Evolutionary conservation across 2,329 filamentous ascomycete species (phyloP).

Genomic region (Zymoseptoria pseudotritici): DNA sequence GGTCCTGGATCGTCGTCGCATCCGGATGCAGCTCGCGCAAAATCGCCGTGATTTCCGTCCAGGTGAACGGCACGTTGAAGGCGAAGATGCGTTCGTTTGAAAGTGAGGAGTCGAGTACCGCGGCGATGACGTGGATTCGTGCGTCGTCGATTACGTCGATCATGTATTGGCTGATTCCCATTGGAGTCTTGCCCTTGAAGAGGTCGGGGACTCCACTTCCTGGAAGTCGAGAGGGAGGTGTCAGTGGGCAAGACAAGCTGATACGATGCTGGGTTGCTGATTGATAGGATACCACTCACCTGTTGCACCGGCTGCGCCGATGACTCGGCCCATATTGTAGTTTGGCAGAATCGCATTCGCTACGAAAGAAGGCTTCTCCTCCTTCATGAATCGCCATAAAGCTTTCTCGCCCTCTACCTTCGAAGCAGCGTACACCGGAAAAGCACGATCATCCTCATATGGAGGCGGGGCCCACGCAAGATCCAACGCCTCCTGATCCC

Average conservation of each 20-base stretch:
- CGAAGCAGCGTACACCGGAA: conserved; percentile 38
- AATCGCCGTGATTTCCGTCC: conserved; percentile 37
- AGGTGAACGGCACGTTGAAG: conserved; percentile 43
- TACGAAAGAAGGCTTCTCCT: conserved; percentile 38
- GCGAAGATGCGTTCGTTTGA: conserved; percentile 48
- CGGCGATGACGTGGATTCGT: conserved; percentile 46
- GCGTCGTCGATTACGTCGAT: conserved; percentile 45
- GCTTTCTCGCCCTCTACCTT: conserved; percentile 43
- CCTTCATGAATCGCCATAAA: conserved; percentile 40
- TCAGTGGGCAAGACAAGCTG: too few species aligned
- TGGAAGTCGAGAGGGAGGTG: too few species aligned
- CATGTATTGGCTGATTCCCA: conserved; percentile 22
- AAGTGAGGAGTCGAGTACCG: conserved; percentile 39
- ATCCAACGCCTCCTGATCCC: conserved; percentile 25
- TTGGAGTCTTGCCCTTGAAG: conserved; percentile 12
- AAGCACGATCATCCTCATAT: conserved; percentile 19
- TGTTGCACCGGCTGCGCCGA: conserved; percentile 12
- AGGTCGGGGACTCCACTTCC: conserved; percentile 5
- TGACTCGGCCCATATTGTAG: conserved; percentile 19
- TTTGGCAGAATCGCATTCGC: conserved; percentile 34
- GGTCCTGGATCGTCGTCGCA: conserved; percentile 17
- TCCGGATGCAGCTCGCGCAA: conserved; percentile 35
- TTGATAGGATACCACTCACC: neutral
- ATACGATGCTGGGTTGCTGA: too few species aligned
- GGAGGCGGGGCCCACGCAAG: conserved; percentile 29